Conservation (phyloP, 352 stramenopile genomes). For the Globisporangium orthogonon region DNA sequence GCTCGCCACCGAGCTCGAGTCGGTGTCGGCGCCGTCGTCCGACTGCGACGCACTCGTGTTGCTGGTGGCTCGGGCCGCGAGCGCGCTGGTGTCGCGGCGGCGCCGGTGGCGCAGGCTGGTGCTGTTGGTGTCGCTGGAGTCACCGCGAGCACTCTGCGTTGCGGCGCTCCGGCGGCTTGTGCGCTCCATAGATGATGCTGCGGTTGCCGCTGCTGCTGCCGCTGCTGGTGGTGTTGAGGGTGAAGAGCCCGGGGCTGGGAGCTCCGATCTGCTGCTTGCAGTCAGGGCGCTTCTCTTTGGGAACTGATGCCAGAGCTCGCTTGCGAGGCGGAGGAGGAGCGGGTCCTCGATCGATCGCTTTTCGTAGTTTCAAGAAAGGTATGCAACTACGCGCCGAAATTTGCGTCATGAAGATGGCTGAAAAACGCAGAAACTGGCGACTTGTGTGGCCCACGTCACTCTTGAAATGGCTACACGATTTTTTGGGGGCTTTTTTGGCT, state of each 20-base stretch:
- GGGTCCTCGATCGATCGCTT: background rate
- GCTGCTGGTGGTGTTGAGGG: background rate
- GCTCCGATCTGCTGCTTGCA: no score
- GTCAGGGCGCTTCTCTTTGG: background rate
- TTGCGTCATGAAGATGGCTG: background rate
- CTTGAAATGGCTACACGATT: background rate
- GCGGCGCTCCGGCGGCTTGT: slow-evolving; percentile 37
- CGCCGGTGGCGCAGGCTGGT: slow-evolving; percentile 30
- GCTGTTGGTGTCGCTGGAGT: slow-evolving; percentile 17
- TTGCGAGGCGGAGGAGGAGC: background rate
- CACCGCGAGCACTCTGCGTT: slow-evolving; percentile 11
- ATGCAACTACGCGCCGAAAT: background rate
- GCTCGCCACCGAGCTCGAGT: slow-evolving; percentile 35
- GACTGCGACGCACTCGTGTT: slow-evolving; percentile 29
- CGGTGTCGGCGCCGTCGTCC: slow-evolving; percentile 51
- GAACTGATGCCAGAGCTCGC: background rate
- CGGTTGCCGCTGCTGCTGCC: background rate
- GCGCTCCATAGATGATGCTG: slow-evolving; percentile 31
- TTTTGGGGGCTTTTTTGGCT: no score
- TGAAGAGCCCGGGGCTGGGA: no score
- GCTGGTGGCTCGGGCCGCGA: slow-evolving; percentile 12
- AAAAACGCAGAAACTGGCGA: background rate
- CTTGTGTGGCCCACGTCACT: background rate
- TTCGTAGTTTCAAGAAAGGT: background rate
- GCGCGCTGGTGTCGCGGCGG: slow-evolving; percentile 18